Evolutionary conservation across 2,329 filamentous ascomycete genomes (phyloP), one percentile per base, ranked within the genome.

Genomic region (Volutella citrinella): DNA sequence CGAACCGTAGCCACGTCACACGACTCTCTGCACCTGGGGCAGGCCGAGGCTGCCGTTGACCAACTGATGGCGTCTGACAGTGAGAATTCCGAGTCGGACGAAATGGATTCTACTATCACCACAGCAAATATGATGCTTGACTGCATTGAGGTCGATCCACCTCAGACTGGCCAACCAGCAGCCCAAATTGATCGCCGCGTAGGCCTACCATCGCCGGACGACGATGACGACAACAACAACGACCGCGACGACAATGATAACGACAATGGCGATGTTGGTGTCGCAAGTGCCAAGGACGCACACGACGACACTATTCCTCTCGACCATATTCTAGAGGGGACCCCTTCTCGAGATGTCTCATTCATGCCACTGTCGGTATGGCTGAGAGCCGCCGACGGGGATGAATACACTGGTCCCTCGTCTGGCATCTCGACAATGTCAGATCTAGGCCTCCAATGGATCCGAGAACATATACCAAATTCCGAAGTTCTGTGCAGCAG

Each of bases 351-450:
- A 5, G 3, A 21, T 3, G 11, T 4, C 11, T 15, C 12, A 31
- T 19, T 10, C 9, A 10, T 8, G 3, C 18, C 22, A 16, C 31
- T 19, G 5, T 30, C 36, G 7, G 11, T 38, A 11, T 38, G 31
- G 36, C 34, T 38, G 23, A 13, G 36, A 3, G 9, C 12, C 5
- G 19, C 15, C 10, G 26, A 31, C 7, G 36, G 36, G 3, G 31
- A 38, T 15, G 36, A 38, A 10, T 38, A 38, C 23, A 38, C 36
- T 3, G 36, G 36, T 10, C 36, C 36, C 5, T 38, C 36, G 12
- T 38, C 36, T 4, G 36, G 36, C 13, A 31, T 34, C 8, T 26
- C 27, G 5, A 21, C 22, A 10, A 28, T 38, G 9, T 38, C 36
- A 3, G 36, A 38, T 15, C 3, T 31, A 6, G 36, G 36, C 10